These are phyloP conservation scores for Agrocybe chaxingu DNA, from an alignment of 768 basidiomycete species.

Conservation along the genomic window DNA sequence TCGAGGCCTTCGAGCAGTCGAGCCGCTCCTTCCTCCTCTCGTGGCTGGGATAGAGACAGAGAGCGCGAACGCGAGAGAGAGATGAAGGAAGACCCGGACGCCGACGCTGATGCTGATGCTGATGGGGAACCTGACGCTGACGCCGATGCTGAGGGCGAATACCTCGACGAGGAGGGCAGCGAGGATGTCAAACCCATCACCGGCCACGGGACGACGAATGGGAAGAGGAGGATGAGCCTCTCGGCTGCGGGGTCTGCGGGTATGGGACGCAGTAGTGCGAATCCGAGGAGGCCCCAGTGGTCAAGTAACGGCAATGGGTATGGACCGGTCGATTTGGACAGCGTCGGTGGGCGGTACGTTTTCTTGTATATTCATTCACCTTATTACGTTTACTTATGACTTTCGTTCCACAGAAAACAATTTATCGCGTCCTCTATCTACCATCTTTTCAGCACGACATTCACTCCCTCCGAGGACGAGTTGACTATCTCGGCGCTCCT, in stretches of 20 bases:
- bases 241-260: background rate
- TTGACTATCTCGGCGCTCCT: conserved; percentile 66
- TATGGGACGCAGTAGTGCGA: too few relatives aligned
- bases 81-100: background rate
- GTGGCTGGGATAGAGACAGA: too few relatives aligned
- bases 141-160: conserved; percentile 24
- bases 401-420: conserved; percentile 36
- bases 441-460: conserved; percentile 67
- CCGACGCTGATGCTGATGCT: conserved; percentile 20
- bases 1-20: too few relatives aligned
- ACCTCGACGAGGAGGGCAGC: conserved; percentile 19
- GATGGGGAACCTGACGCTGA: conserved; percentile 30
- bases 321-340: too few relatives aligned
- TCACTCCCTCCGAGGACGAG: conserved; percentile 58
- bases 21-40: too few relatives aligned
- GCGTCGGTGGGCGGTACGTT: too few relatives aligned
- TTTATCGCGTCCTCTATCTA: conserved; percentile 62
- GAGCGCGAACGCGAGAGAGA: too few relatives aligned
- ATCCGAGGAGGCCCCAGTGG: too few relatives aligned
- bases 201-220: background rate
- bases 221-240: background rate
- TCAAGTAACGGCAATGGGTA: too few relatives aligned
- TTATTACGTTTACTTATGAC: background rate
- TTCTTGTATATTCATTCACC: too few relatives aligned
- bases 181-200: conserved; percentile 15